Evolutionary conservation across 116 monocot species (phyloP).

Genomic region (Cymodocea nodosa): DNA sequence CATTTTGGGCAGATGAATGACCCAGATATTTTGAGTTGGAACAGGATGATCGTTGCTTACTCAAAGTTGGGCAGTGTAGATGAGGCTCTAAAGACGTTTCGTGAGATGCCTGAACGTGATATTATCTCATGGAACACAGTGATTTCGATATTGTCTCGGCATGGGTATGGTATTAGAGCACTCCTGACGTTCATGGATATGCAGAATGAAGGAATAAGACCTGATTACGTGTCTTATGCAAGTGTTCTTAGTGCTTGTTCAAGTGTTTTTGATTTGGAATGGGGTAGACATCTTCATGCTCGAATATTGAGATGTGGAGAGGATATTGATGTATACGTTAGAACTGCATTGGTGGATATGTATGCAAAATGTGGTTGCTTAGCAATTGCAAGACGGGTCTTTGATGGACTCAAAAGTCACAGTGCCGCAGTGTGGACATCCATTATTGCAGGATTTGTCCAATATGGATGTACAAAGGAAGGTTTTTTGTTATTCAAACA

Average conservation of each 20-base stretch:
- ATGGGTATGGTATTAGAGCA: conserved; percentile 25
- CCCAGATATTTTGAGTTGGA: conserved; percentile 56
- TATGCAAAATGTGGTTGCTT: conserved; percentile 68
- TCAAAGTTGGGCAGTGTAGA: conserved; percentile 26
- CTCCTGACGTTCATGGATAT: conserved; percentile 43
- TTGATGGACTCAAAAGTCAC: conserved; percentile 25
- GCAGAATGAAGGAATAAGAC: conserved; percentile 27
- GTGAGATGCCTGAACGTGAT: conserved; percentile 49
- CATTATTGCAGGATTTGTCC: conserved; percentile 52
- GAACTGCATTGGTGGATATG: conserved; percentile 67
- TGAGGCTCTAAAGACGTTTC: conserved; percentile 37
- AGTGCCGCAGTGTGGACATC: conserved; percentile 66
- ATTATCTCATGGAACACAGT: conserved; percentile 76
- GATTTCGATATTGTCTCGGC: conserved; percentile 41
- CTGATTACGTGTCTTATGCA: conserved; percentile 54
- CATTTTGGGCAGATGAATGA: conserved; percentile 35
- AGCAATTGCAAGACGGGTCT: conserved; percentile 43
- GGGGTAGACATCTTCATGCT: conserved; percentile 75
- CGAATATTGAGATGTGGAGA: conserved; percentile 24
- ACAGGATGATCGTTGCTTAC: conserved; percentile 70
- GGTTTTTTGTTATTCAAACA: conserved; percentile 46
- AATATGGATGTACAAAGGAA: conserved; percentile 36
- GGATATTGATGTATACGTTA: conserved; percentile 40
- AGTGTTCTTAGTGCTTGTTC: conserved; percentile 51
- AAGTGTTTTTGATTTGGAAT: conserved; percentile 31